phyloP scores from a whole-genome alignment of 352 stramenopile genomes.

The Phytophthora pinifolia region DNA sequence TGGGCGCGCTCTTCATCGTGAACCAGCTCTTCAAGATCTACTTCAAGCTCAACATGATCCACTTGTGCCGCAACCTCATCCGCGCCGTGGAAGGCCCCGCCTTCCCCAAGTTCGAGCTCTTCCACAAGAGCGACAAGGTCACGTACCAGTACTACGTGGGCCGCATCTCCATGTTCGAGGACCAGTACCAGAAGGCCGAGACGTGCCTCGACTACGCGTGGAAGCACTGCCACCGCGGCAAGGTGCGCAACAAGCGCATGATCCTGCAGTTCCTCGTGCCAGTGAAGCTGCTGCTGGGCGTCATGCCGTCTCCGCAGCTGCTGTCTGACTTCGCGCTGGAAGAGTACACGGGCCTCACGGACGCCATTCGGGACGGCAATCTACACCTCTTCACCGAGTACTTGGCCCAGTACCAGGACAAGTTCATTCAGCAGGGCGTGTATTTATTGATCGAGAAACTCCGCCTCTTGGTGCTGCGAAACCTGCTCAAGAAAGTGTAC shows the following conservation, averaged over 20 bases:
- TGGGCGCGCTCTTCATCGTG: constrained; percentile 90
- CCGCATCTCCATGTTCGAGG: constrained; percentile 96
- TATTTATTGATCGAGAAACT: constrained; percentile 97
- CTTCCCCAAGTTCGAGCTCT: constrained; percentile 77
- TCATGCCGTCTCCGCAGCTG: constrained; percentile 90
- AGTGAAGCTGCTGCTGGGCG: constrained; percentile 92
- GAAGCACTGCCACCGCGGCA: constrained; percentile 88
- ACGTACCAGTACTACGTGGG: constrained; percentile 97
- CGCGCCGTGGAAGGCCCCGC: constrained; percentile 76
- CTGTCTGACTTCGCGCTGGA: constrained; percentile 90
- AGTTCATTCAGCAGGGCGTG: constrained; percentile 92
- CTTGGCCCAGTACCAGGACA: constrained; percentile 88
- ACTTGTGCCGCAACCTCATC: constrained; percentile 95
- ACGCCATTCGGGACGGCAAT: constrained; percentile 92
- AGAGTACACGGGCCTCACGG: constrained; percentile 87
- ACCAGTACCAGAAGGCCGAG: constrained; percentile 95
- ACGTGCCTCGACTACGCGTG: constrained; percentile 94
- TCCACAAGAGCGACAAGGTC: constrained; percentile 89
- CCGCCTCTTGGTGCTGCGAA: constrained; percentile 93
- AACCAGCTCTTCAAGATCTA: constrained; percentile 98
- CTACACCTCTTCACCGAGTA: constrained; percentile 93
- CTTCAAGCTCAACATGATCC: constrained; percentile 94
- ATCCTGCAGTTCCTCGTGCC: constrained; percentile 96
- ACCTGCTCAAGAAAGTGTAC: constrained; percentile 96
- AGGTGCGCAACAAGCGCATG: constrained; percentile 91